phyloP scores from a whole-genome alignment of 1,284 basidiomycete species.

The Cutaneotrichosporon mucoides region DNA sequence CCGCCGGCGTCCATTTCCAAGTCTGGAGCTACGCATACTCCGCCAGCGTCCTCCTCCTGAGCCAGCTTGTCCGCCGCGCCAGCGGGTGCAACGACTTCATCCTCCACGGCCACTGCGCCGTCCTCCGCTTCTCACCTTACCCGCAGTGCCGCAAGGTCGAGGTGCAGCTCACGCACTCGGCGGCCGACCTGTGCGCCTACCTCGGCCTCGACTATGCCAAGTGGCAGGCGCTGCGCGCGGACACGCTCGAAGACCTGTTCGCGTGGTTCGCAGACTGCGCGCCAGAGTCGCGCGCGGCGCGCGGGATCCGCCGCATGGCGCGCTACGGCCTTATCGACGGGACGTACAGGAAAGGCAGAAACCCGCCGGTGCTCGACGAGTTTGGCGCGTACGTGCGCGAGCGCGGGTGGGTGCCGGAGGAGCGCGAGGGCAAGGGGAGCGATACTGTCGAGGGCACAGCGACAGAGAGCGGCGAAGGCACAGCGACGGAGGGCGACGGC shows the following conservation, averaged over 20 bases:
- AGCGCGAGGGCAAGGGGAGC: no score
- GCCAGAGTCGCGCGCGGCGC: background rate
- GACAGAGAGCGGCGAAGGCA: no score
- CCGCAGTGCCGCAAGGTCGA: constrained; percentile 23
- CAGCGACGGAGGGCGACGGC: no score
- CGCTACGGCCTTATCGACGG: background rate
- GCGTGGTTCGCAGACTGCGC: constrained; percentile 1
- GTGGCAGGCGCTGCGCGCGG: background rate
- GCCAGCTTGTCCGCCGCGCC: constrained; percentile 8
- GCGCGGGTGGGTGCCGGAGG: background rate
- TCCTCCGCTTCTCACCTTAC: constrained; percentile 24
- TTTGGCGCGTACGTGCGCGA: constrained; percentile 5
- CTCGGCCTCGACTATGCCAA: constrained; percentile 25
- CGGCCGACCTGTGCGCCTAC: constrained; percentile 27
- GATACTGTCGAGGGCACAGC: no score
- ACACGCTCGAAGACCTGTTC: constrained; percentile 2
- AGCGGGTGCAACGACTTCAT: background rate
- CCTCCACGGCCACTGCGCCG: constrained; percentile 19
- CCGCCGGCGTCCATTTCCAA: background rate
- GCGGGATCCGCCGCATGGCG: background rate
- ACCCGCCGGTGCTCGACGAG: constrained; percentile 1
- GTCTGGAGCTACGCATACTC: constrained; percentile 21
- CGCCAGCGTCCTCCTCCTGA: constrained; percentile 12
- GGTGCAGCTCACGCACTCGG: constrained; percentile 22
- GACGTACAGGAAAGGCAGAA: background rate